Evolutionary conservation across 2,329 filamentous ascomycete genomes (phyloP).

Genomic region (Aureobasidium lini): DNA sequence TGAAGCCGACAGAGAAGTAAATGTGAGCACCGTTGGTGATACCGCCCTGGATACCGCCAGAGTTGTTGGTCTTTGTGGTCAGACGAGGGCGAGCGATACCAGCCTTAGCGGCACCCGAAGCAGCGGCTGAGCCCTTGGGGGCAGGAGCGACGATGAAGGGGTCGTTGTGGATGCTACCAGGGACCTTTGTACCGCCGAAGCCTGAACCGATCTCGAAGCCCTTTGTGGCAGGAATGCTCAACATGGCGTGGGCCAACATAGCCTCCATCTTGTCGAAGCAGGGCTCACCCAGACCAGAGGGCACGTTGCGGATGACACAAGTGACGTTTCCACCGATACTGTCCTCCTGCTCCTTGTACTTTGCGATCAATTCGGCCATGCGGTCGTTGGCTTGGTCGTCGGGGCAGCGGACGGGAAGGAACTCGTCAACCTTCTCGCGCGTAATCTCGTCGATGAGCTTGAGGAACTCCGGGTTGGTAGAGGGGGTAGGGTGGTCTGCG

Average conservation of each 20-base stretch:
- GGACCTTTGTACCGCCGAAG: constrained; percentile 77
- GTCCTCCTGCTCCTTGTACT: constrained; percentile 70
- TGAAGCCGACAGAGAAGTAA: constrained; percentile 93
- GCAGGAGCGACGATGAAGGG: constrained; percentile 60
- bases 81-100: constrained; percentile 43
- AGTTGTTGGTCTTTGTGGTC: constrained; percentile 88
- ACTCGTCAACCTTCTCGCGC: constrained; percentile 69
- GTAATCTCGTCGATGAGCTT: constrained; percentile 64
- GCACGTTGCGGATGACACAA: constrained; percentile 82
- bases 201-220: constrained; percentile 94
- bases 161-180: constrained; percentile 89
- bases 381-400: constrained; percentile 53
- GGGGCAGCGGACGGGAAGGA: constrained; percentile 83
- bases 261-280: constrained; percentile 96
- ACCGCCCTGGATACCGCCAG: constrained; percentile 88
- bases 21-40: constrained; percentile 90
- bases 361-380: constrained; percentile 75
- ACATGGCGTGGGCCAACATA: constrained; percentile 83
- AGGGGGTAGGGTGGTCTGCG: constrained; percentile 57
- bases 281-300: constrained; percentile 82
- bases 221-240: constrained; percentile 90
- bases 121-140: constrained; percentile 31
- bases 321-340: constrained; percentile 93
- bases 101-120: constrained; percentile 21
- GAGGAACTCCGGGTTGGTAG: constrained; percentile 73